Percentiles rank a stretch among this genome's conserved stretches.
phyloP scores from a whole-genome alignment of 177 flowering plant genomes.

The Vitis hybrid region DNA sequence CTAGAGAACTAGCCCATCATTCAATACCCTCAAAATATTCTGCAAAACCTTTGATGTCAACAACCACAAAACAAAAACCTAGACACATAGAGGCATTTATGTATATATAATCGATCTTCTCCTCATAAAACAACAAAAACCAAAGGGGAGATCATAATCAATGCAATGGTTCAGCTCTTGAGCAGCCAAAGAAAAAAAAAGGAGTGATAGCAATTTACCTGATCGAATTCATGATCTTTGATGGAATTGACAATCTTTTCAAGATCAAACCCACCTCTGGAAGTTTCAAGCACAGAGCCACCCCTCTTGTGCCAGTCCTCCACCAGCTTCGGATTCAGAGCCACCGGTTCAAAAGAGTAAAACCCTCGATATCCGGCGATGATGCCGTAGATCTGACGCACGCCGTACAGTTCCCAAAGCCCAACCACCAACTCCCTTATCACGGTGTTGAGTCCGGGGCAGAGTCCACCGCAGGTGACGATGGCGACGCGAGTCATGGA shows the following conservation, averaged over 20 bases:
- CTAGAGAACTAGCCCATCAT: too few relatives aligned
- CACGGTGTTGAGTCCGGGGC: slow-evolving; percentile 87
- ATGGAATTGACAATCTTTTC: slow-evolving; percentile 67
- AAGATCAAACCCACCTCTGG: slow-evolving; percentile 83
- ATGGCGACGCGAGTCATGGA: slow-evolving; percentile 48
- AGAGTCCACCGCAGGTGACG: slow-evolving; percentile 85
- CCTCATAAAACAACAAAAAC: too few relatives aligned
- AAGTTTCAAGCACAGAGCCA: slow-evolving; percentile 69
- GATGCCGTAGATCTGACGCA: slow-evolving; percentile 61
- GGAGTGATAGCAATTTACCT: slow-evolving; percentile 28
- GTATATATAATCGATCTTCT: too few relatives aligned
- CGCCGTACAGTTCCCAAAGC: slow-evolving; percentile 78
- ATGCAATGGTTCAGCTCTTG: too few relatives aligned
- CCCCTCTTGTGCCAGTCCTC: slow-evolving; percentile 73
- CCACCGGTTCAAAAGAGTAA: slow-evolving; percentile 45
- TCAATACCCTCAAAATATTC: too few relatives aligned
- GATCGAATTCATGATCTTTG: slow-evolving; percentile 53
- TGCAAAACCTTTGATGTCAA: too few relatives aligned
- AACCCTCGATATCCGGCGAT: slow-evolving; percentile 75
- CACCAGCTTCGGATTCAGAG: slow-evolving; percentile 54
- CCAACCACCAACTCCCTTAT: slow-evolving; percentile 81
- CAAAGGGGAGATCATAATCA: too few relatives aligned
- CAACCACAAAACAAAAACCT: too few relatives aligned
- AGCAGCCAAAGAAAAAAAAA: background rate
- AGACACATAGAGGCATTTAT: too few relatives aligned